Evolutionary conservation across 2,329 filamentous ascomycete genomes (phyloP).

Genomic region (Coniochaeta prunicola): DNA sequence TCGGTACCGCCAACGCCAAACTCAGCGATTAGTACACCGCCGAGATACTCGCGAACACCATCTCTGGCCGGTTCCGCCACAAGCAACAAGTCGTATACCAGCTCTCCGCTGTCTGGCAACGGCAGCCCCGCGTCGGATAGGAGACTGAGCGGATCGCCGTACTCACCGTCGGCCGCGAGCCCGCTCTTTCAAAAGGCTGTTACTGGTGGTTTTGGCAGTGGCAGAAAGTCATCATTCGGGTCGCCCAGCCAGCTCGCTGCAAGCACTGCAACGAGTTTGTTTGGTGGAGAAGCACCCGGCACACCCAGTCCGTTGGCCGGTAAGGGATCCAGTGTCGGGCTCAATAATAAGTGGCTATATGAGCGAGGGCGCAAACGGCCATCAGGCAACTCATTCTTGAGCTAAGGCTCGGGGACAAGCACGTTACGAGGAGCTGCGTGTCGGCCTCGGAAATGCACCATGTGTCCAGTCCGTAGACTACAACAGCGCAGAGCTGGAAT

Average conservation of each 20-base stretch:
- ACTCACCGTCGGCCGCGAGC: constrained; percentile 33
- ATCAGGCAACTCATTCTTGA: constrained; percentile 25
- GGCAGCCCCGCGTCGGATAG: constrained; percentile 38
- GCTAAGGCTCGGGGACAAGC: background rate
- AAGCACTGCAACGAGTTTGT: constrained; percentile 38
- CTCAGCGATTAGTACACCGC: constrained; percentile 75
- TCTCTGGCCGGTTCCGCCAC: constrained; percentile 56
- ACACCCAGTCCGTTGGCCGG: constrained; percentile 61
- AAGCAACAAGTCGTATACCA: constrained; percentile 48
- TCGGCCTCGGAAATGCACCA: background rate
- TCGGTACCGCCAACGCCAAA: constrained; percentile 56
- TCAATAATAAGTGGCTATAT: constrained; percentile 95
- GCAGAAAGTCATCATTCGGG: constrained; percentile 58
- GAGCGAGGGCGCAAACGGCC: constrained; percentile 62
- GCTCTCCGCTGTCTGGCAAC: constrained; percentile 50
- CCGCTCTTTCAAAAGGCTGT: constrained; percentile 64
- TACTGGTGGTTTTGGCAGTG: constrained; percentile 28
- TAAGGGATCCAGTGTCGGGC: constrained; percentile 64
- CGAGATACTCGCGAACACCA: constrained; percentile 73
- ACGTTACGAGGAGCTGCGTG: background rate
- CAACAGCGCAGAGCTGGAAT: background rate
- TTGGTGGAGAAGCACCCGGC: constrained; percentile 46
- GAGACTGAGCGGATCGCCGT: constrained; percentile 36
- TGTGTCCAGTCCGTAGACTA: background rate
- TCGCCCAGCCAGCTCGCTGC: constrained; percentile 45